Evolutionary conservation across 2,329 filamentous ascomycete species (phyloP).

Genomic region (Stenocarpella maydis): DNA sequence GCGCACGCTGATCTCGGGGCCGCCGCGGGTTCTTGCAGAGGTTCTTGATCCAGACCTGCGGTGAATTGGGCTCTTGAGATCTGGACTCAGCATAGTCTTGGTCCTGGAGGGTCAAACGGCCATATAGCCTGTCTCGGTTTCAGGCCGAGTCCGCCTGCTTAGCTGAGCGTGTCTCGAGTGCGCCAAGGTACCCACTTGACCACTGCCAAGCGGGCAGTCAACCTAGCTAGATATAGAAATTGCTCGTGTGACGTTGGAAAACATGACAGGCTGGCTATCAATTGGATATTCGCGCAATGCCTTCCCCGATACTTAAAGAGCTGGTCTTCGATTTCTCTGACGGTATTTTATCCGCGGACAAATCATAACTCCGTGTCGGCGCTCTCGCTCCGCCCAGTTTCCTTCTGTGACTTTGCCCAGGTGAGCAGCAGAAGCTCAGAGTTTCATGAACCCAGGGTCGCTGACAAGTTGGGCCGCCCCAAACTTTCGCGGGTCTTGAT

Average conservation of each 20-base stretch:
- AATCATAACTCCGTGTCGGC: background rate
- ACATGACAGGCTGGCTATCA: background rate
- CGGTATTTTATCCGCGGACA: background rate
- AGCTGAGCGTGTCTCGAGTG: conserved; percentile 17
- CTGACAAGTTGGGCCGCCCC: no score
- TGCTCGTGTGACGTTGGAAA: conserved; percentile 4
- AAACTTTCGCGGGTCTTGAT: background rate
- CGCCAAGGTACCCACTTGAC: background rate
- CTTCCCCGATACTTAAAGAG: background rate
- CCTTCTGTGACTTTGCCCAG: background rate
- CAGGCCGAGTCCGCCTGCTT: conserved; percentile 12
- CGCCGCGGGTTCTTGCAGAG: background rate
- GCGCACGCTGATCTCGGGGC: background rate
- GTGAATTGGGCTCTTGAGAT: background rate
- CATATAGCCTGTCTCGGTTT: conserved; percentile 13
- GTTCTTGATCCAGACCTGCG: conserved; percentile 6
- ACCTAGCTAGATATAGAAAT: conserved; percentile 6
- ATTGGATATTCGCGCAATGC: background rate
- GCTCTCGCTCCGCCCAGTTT: background rate
- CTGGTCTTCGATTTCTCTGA: background rate
- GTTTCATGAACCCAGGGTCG: background rate
- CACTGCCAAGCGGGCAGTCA: background rate
- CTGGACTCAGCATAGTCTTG: conserved; percentile 19
- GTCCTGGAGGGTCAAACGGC: conserved; percentile 20
- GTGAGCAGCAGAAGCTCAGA: background rate